phyloP scores from a whole-genome alignment of 2,329 filamentous ascomycete genomes.

The Fonsecaea nubica region DNA sequence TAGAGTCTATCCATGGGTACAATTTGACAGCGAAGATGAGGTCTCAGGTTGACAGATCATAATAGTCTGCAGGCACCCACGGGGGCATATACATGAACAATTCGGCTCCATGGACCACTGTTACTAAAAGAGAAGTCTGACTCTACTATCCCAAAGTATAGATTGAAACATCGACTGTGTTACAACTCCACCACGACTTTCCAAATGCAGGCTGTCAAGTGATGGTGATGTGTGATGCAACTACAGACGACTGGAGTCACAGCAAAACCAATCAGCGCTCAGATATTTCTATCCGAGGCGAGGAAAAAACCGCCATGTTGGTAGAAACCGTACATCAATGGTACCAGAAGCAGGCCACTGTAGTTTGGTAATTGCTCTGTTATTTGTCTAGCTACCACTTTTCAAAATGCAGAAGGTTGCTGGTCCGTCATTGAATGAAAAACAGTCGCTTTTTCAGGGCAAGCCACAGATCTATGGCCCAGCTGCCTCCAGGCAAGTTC shows the following conservation, averaged over 20 bases:
- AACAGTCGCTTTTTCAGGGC: slow-evolving; percentile 30
- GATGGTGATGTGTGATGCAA: not conserved
- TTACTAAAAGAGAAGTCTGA: too few species aligned
- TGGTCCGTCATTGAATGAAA: slow-evolving; percentile 27
- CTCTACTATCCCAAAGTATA: not conserved
- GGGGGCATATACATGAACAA: too few species aligned
- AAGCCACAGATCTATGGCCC: slow-evolving; percentile 32
- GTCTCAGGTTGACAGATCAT: too few species aligned
- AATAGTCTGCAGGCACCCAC: too few species aligned
- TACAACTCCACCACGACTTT: not conserved
- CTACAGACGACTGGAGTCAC: not conserved
- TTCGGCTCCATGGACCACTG: too few species aligned
- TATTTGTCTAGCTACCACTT: slow-evolving; percentile 36
- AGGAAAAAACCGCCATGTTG: not conserved
- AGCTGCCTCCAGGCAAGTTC: slow-evolving; percentile 28
- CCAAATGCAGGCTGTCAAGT: not conserved
- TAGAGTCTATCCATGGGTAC: too few species aligned
- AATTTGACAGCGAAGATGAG: too few species aligned
- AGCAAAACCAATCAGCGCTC: slow-evolving; percentile 9
- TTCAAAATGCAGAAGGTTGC: slow-evolving; percentile 34
- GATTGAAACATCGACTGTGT: not conserved
- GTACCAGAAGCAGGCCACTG: not conserved
- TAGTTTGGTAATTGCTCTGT: slow-evolving; percentile 28
- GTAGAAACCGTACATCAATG: not conserved
- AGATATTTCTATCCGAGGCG: not conserved